Base-by-base conservation (phyloP, 495 filamentous ascomycete genomes). In the Ascobolus immersus region DNA sequence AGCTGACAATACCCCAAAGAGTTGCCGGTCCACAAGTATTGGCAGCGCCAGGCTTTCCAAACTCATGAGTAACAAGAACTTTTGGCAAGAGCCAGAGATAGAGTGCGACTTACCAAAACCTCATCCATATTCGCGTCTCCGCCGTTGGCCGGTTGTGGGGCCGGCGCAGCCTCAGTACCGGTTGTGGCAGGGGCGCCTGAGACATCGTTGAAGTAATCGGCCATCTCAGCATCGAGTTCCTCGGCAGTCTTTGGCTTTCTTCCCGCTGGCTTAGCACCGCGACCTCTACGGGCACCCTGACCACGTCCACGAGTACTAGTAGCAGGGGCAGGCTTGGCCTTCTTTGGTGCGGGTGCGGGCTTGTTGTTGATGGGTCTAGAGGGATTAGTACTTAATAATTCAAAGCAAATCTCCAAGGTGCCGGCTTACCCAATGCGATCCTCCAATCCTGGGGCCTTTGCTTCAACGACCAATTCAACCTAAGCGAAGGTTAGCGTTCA, bases 151-250 rank as follows among this genome's bases (percentile, higher is more conserved):
- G 14, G 18, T 17, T 31, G 28, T 27, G 25, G 6, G 14, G 25
- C 6, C 11, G 25, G 0, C 9, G 14, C 49, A 25, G 57, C 59
- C 33, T 55, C 61, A 23, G 45, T 47, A 28, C 59, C 57, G 26
- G 58, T 59, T 37, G 45, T 47, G 20, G 42, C 52, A 33, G 54
- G 52, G 10, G 55, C 45, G 6, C 46, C 52, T 15, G 58, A 50
- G 35, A 45, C 54, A 17, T 53, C 47, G 4, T 58, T 66, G 44
- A 84, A 90, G 56, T 91, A 92, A 44, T 93, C 82, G 5, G 65
- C 64, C 82, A 93, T 91, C 45, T 93, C 82, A 5, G 75, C 77
- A 50, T 93, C 82, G 8, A 93, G 62, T 56, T 93, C 79, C 50
- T 90, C 81, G 2, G 69, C 66, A 8, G 77, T 81, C 69, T 90